Conservation (phyloP, 1,284 basidiomycete genomes). For the Phylloporus gajari region DNA sequence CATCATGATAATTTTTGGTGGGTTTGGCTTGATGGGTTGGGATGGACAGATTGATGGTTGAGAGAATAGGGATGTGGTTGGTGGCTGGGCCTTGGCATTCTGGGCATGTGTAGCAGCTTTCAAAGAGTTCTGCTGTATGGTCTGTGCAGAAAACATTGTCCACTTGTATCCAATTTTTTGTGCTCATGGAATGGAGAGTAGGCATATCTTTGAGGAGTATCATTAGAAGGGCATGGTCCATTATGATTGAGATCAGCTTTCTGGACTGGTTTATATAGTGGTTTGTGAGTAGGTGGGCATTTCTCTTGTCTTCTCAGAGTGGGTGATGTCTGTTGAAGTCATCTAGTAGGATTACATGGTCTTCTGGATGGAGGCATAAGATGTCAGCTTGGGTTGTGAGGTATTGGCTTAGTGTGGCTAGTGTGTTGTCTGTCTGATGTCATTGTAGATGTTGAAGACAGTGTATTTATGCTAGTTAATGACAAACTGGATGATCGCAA, state of each 20-base stretch:
- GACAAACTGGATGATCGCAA: too few species aligned
- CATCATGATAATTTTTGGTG: not conserved
- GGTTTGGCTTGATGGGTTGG: not conserved
- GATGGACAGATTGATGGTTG: not conserved
- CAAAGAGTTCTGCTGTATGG: not conserved
- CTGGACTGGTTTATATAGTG: not conserved
- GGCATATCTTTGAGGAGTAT: slow-evolving; percentile 6
- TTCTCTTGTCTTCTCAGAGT: slow-evolving; percentile 1
- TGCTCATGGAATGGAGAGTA: not conserved
- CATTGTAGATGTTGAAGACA: too few species aligned
- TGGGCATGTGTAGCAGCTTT: slow-evolving; percentile 5
- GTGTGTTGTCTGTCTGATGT: too few species aligned
- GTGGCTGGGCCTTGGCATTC: not conserved
- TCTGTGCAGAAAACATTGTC: slow-evolving; percentile 22
- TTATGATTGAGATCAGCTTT: not conserved
- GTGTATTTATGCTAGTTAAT: too few species aligned
- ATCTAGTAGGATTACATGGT: not conserved
- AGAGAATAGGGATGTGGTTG: slow-evolving; percentile 12
- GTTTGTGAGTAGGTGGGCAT: slow-evolving; percentile 52
- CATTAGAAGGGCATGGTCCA: slow-evolving; percentile 5
- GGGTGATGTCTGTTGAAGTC: slow-evolving; percentile 2
- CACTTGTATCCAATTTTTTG: slow-evolving; percentile 13
- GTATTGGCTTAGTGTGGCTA: too few species aligned
- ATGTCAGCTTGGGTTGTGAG: too few species aligned
- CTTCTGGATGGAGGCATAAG: too few species aligned